Evolutionary conservation across 2,329 filamentous ascomycete genomes (phyloP).

Genomic region (Pyrenochaeta sp.): DNA sequence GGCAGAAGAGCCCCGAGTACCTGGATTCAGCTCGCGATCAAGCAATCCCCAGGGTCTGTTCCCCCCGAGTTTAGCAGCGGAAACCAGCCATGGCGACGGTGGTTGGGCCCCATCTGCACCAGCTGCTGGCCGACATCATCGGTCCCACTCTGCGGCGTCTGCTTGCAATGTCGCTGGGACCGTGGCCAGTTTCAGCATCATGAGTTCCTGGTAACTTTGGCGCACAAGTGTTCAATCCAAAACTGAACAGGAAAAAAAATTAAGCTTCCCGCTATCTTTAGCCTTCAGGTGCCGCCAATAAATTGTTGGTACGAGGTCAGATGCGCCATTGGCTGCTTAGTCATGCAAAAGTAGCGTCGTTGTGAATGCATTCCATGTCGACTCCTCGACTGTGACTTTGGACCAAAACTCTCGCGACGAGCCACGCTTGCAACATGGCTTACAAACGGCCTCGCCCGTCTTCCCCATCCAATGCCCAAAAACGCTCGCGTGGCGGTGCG

Average conservation of each 20-base stretch:
- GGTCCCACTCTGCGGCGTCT: constrained; percentile 13
- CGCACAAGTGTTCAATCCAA: too few species aligned
- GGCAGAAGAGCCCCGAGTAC: background rate
- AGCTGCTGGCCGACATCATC: constrained; percentile 19
- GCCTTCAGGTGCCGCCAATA: background rate
- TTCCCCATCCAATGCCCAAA: constrained; percentile 63
- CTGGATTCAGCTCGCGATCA: background rate
- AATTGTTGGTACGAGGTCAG: background rate
- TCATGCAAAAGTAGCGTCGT: background rate
- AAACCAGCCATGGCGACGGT: constrained; percentile 8
- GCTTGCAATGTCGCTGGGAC: constrained; percentile 1
- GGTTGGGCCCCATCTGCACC: background rate
- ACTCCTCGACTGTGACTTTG: too few species aligned
- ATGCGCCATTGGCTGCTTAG: background rate
- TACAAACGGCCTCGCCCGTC: constrained; percentile 43
- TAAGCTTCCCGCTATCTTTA: background rate
- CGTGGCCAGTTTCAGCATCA: too few species aligned
- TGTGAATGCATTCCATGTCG: background rate
- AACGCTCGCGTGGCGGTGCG: constrained; percentile 70
- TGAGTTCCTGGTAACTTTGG: too few species aligned
- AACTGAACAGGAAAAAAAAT: too few species aligned
- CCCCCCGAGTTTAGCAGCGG: constrained; percentile 7
- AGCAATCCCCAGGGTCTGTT: background rate
- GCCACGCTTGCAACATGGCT: constrained; percentile 30
- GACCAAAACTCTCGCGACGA: background rate